Evolutionary conservation across 2,329 filamentous ascomycete species (phyloP).

Genomic region (Pseudogymnoascus sp.): DNA sequence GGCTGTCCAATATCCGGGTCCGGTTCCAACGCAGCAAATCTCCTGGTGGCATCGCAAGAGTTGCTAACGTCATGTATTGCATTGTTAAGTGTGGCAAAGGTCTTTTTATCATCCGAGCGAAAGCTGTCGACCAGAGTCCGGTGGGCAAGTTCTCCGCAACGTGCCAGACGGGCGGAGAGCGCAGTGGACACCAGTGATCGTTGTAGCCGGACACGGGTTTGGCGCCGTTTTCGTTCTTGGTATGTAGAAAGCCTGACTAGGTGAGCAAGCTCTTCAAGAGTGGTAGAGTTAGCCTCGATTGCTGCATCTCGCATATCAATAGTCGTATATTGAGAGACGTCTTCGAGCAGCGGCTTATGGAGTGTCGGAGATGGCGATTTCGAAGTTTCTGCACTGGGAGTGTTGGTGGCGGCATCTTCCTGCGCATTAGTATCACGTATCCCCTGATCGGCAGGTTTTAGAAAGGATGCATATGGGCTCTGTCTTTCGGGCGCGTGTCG

Average conservation of each 20-base stretch:
- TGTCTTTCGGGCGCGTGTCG: neutral
- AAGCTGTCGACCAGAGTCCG: slow-evolving; percentile 72
- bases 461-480: neutral
- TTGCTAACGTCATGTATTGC: slow-evolving; percentile 72
- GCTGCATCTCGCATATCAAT: slow-evolving; percentile 42
- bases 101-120: slow-evolving; percentile 69
- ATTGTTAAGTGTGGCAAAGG: slow-evolving; percentile 67
- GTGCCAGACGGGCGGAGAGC: slow-evolving; percentile 64
- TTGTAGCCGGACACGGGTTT: slow-evolving; percentile 66
- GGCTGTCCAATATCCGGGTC: slow-evolving; percentile 52
- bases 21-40: slow-evolving; percentile 64
- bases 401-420: slow-evolving; percentile 8
- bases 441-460: slow-evolving; percentile 6
- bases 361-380: neutral
- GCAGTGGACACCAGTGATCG: slow-evolving; percentile 68
- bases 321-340: slow-evolving; percentile 61
- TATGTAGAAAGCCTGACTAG: slow-evolving; percentile 71
- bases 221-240: slow-evolving; percentile 71
- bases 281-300: slow-evolving; percentile 58
- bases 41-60: slow-evolving; percentile 65
- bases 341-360: slow-evolving; percentile 48
- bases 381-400: neutral
- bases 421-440: slow-evolving; percentile 8
- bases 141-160: slow-evolving; percentile 67
- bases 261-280: slow-evolving; percentile 70